Conservation (phyloP, 2,329 filamentous ascomycete genomes). For the Podosphaera aphanis region DNA sequence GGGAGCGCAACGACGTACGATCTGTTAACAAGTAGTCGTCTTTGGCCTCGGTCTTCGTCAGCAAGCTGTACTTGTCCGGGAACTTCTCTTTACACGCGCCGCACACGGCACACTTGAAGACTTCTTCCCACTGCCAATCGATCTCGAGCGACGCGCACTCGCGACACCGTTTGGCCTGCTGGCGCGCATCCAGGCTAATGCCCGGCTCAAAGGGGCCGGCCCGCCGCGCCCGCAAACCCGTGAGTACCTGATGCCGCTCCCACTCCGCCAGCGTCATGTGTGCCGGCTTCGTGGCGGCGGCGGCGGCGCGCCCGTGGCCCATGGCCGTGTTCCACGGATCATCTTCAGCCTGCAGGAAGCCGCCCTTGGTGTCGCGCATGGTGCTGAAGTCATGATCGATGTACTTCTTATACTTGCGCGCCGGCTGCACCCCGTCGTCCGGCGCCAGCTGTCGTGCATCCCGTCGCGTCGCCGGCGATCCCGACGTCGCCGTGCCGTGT, state of each 20-base stretch:
- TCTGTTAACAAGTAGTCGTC: slow-evolving; percentile 93
- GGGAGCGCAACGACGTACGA: slow-evolving; percentile 27
- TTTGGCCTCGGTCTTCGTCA: slow-evolving; percentile 90
- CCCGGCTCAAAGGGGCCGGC: slow-evolving; percentile 74
- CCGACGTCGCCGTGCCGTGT: slow-evolving; percentile 34
- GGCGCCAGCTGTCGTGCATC: slow-evolving; percentile 31
- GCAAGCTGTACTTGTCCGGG: slow-evolving; percentile 78
- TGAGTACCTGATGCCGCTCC: slow-evolving; percentile 60
- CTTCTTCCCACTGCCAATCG: slow-evolving; percentile 84
- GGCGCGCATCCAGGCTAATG: slow-evolving; percentile 42
- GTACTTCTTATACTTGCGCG: slow-evolving; percentile 74
- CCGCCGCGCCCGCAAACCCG: slow-evolving; percentile 47
- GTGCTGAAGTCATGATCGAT: slow-evolving; percentile 96
- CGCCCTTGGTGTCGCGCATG: slow-evolving; percentile 95
- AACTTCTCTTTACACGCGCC: slow-evolving; percentile 65
- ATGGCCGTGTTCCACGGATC: slow-evolving; percentile 73
- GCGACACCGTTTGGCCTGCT: slow-evolving; percentile 47
- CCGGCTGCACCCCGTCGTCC: slow-evolving; percentile 28
- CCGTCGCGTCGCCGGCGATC: slow-evolving; percentile 34
- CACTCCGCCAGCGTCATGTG: slow-evolving; percentile 82
- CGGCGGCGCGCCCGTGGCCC: slow-evolving; percentile 26
- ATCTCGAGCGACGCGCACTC: slow-evolving; percentile 74
- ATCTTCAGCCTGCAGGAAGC: slow-evolving; percentile 75
- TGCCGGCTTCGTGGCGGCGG: slow-evolving; percentile 38
- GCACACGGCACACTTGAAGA: slow-evolving; percentile 57